Conservation (phyloP, 2,329 filamentous ascomycete species). For the Neonectria hederae region DNA sequence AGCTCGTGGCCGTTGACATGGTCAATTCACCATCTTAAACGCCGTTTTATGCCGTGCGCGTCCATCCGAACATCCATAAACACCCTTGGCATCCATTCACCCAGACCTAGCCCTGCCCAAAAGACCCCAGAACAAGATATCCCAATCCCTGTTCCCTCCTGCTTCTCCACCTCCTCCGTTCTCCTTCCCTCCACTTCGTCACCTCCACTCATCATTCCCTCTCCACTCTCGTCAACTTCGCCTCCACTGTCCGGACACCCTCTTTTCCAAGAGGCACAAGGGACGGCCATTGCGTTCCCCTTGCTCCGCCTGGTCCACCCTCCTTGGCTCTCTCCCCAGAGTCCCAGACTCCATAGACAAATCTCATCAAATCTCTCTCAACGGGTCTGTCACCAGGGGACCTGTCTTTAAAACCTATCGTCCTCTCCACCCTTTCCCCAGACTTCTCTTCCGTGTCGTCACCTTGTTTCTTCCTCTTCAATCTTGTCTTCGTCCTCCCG, state of each 20-base stretch:
- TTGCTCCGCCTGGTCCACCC: slow-evolving; percentile 21
- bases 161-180: slow-evolving; percentile 31
- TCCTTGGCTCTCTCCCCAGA: slow-evolving; percentile 22
- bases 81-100: slow-evolving; percentile 22
- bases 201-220: slow-evolving; percentile 22
- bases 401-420: slow-evolving; percentile 37
- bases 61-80: slow-evolving; percentile 24
- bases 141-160: slow-evolving; percentile 22
- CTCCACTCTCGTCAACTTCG: slow-evolving; percentile 19
- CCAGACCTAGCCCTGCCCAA: slow-evolving; percentile 22
- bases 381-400: slow-evolving; percentile 16
- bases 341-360: slow-evolving; percentile 18
- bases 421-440: slow-evolving; percentile 32
- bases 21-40: slow-evolving; percentile 10
- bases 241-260: slow-evolving; percentile 22
- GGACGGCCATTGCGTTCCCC: slow-evolving; percentile 19
- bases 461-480: slow-evolving; percentile 15
- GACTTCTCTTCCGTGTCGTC: slow-evolving; percentile 23
- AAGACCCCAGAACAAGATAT: slow-evolving; percentile 30
- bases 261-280: slow-evolving; percentile 13
- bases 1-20: slow-evolving; percentile 9
- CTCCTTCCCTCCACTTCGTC: slow-evolving; percentile 27
- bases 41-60: slow-evolving; percentile 5
- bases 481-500: not conserved
- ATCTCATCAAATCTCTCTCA: slow-evolving; percentile 25